Evolutionary conservation across 305 asterid genomes (phyloP).

Genomic region (Fraxinus sp.): DNA sequence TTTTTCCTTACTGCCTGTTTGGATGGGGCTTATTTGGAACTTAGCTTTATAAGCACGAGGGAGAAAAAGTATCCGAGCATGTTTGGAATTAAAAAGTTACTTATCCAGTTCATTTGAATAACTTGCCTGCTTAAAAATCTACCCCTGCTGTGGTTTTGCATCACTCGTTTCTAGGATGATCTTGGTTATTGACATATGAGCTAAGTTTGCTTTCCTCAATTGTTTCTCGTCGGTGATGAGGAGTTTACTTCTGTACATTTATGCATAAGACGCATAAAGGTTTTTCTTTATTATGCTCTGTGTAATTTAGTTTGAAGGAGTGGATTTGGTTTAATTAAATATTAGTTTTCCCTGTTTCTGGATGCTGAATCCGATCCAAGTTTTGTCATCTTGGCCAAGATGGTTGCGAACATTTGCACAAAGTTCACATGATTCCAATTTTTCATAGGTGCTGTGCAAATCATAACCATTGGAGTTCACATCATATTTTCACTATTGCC

Average conservation of each 20-base stretch:
- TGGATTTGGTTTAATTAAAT: neutral
- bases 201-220: constrained; percentile 3
- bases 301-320: neutral
- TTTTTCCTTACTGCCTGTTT: neutral
- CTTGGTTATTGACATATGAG: neutral
- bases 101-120: constrained; percentile 15
- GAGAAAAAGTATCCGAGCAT: neutral
- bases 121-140: constrained; percentile 9
- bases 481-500: constrained; percentile 88
- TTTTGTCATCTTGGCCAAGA: constrained; percentile 14
- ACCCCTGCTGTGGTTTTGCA: neutral
- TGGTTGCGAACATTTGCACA: neutral
- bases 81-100: neutral
- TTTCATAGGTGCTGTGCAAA: constrained; percentile 72
- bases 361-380: constrained; percentile 1
- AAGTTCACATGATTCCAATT: constrained; percentile 21
- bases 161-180: constrained; percentile 10
- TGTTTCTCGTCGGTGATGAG: neutral
- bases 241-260: neutral
- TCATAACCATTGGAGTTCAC: constrained; percentile 81
- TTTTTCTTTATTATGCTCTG: neutral
- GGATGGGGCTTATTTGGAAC: neutral
- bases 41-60: neutral
- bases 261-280: constrained; percentile 11
- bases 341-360: neutral